phyloP scores from a whole-genome alignment of 2,329 filamentous ascomycete species.

The Teratosphaeria pseudoeucalypti region DNA sequence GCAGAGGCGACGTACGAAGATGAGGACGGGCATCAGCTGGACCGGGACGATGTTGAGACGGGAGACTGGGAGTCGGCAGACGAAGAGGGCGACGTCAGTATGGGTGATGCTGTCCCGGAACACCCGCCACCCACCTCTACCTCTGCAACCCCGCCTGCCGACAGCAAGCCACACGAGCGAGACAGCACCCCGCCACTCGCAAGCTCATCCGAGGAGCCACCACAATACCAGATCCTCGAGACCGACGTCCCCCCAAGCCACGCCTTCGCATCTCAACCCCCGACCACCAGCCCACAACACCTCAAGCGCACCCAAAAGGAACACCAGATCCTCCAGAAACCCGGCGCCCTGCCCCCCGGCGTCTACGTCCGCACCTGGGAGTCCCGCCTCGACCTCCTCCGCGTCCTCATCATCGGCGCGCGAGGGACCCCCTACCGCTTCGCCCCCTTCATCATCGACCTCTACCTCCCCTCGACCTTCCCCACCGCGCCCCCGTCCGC shows the following conservation, averaged over 20 bases:
- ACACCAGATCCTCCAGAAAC: conserved; percentile 44
- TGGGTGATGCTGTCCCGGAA: conserved; percentile 13
- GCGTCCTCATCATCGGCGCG: conserved; percentile 49
- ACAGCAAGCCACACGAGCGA: not conserved
- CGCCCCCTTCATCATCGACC: conserved; percentile 51
- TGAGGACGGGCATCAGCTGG: conserved; percentile 33
- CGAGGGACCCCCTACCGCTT: conserved; percentile 50
- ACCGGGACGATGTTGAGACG: conserved; percentile 33
- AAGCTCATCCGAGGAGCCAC: conserved; percentile 4
- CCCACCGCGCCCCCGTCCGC: conserved; percentile 44
- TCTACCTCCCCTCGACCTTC: conserved; percentile 41
- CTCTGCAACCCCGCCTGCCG: conserved; percentile 11
- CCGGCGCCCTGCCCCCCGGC: conserved; percentile 40
- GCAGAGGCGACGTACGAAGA: conserved; percentile 30
- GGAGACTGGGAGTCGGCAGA: conserved; percentile 31
- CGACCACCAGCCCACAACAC: conserved; percentile 20
- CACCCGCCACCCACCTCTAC: conserved; percentile 14
- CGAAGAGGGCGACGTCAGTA: conserved; percentile 14
- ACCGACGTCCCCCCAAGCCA: conserved; percentile 33
- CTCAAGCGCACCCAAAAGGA: conserved; percentile 47
- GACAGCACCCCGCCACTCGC: not conserved
- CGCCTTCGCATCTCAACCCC: conserved; percentile 25
- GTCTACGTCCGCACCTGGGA: conserved; percentile 53
- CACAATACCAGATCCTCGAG: conserved; percentile 29
- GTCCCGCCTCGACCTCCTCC: conserved; percentile 46